Percentiles rank a stretch among this genome's conserved stretches.
These are phyloP conservation scores for Cylindrotheca fusiformis DNA, from an alignment of 108 stramenopile species.

Conservation along the genomic window DNA sequence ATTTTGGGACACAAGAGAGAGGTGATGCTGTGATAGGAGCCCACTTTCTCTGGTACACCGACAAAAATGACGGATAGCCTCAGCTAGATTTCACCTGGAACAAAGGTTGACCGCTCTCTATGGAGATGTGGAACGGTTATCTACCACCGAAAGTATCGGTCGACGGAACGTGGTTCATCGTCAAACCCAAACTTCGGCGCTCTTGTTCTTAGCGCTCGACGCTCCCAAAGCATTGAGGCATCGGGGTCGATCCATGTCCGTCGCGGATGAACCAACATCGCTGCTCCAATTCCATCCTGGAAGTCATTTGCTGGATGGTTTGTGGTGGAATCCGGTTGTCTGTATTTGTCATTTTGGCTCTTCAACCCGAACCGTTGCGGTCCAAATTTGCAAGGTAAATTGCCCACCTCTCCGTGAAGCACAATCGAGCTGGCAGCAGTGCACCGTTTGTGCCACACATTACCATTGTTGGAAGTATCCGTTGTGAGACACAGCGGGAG, in stretches of 20 bases:
- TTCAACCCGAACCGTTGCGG: neutral
- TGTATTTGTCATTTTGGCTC: slow-evolving; percentile 2
- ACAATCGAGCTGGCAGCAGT: neutral
- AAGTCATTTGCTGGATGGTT: slow-evolving; percentile 1
- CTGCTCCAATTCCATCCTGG: slow-evolving; percentile 3
- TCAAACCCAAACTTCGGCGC: slow-evolving; percentile 1
- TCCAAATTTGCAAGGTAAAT: slow-evolving; percentile 1
- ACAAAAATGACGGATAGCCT: too few relatives aligned
- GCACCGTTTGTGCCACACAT: slow-evolving; percentile 9
- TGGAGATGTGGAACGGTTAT: neutral
- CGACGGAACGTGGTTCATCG: slow-evolving; percentile 6
- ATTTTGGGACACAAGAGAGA: too few relatives aligned
- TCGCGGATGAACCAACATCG: neutral
- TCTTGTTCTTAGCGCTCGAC: slow-evolving; percentile 2
- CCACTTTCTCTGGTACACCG: too few relatives aligned
- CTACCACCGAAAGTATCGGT: slow-evolving; percentile 2
- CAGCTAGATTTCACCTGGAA: too few relatives aligned
- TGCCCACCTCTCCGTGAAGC: neutral
- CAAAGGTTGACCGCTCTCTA: neutral
- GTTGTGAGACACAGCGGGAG: neutral
- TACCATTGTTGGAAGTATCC: slow-evolving; percentile 7
- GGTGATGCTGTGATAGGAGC: too few relatives aligned
- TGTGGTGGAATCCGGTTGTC: neutral
- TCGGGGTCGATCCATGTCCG: slow-evolving; percentile 1
- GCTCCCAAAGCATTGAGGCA: neutral